A percentile compares a stretch with the other conserved stretches of the same genome.
These are phyloP conservation scores for Tilletia setariae DNA, from an alignment of 1,284 basidiomycete species.

Conservation along the genomic window DNA sequence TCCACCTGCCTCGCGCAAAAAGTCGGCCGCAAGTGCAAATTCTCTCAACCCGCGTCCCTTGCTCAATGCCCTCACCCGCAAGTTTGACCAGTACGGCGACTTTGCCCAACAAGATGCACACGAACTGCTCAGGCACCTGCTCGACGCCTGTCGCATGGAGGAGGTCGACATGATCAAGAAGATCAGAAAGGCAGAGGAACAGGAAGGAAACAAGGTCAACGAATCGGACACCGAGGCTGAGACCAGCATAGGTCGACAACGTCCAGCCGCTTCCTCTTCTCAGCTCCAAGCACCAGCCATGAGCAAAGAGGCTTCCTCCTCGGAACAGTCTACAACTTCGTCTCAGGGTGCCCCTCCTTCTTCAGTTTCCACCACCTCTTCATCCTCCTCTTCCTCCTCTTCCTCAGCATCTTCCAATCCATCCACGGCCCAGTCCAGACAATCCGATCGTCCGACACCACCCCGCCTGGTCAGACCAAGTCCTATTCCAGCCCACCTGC, in stretches of 20 bases:
- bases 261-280: no score
- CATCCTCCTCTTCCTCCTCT: no score
- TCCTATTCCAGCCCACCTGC: background rate
- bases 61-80: slow-evolving; percentile 69
- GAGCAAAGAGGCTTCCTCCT: no score
- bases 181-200: background rate
- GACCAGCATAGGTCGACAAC: no score
- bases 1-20: background rate
- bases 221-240: background rate
- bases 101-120: slow-evolving; percentile 84
- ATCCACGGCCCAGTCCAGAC: no score
- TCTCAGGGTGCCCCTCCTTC: no score
- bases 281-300: no score
- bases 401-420: no score
- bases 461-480: slow-evolving; percentile 1
- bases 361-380: no score
- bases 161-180: slow-evolving; percentile 69
- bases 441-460: background rate
- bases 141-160: slow-evolving; percentile 93
- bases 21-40: background rate
- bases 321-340: no score
- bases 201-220: background rate
- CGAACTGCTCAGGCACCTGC: slow-evolving; percentile 79
- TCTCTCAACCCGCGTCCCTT: slow-evolving; percentile 58
- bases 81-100: slow-evolving; percentile 89